Evolutionary conservation across 441 rosid genomes (phyloP), one percentile per base, ranked within the genome.

Genomic region (Kokia cookei): DNA sequence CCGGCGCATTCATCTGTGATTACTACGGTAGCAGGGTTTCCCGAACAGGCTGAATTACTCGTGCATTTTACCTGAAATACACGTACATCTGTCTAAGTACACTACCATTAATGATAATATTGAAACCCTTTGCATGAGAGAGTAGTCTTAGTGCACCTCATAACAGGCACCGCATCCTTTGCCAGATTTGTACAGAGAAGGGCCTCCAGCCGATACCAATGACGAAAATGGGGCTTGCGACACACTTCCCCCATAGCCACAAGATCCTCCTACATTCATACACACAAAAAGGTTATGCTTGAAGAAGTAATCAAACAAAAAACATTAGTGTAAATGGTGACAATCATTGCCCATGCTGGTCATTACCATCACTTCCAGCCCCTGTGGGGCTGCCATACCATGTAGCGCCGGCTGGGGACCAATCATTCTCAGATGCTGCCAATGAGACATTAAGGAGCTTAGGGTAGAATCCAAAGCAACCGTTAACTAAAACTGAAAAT

Each of bases 391-490:
- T 65, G 5, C 98, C 98, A 13, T 92, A 93, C 91, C 87, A 93
- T 1, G 96, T 93, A 8, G 94, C 97, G 0, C 81, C 89, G 1
- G 91, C 96, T 0, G 79, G 77, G n/a, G 86, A 84, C 95, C 94
- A 93, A 17, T 47, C 81, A 6, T 83, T 76, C 11, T 14, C 65
- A 13, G 74, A 26, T 1, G 43, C 53, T 17, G 76, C 74, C 51
- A 73, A 71, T 3, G 93, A 84, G 67, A 66, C n/a, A 71, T 90
- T 90, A 73, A 86, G 67, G 15, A 61, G 77, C 45, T 84, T 89
- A 35, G 86, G 90, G 66, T 82, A 71, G 84, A 84, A 89, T 76
- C 85, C 81, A 71, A 71, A 61, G 69, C 84, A 73, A 13, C 64
- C 53, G 80, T 43, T 79, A 10, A 84, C n/a, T 24, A 79, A 47